Base-by-base conservation (phyloP, 768 basidiomycete genomes). In the Cytidiella melzeri region DNA sequence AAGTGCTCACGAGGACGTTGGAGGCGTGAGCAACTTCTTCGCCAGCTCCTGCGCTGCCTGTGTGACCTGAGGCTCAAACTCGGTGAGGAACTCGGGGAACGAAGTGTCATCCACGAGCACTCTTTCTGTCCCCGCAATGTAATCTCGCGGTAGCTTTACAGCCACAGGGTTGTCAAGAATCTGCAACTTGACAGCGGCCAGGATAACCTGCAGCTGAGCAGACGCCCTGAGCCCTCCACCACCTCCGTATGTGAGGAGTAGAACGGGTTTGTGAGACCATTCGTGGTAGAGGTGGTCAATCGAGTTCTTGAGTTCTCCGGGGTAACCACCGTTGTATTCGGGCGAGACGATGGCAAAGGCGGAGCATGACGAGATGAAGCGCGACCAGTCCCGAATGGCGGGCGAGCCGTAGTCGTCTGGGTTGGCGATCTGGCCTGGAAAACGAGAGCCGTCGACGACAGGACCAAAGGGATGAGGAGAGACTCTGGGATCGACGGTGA, bases 271-370 rank as follows among this genome's bases (percentile, higher is more conserved):
- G 4, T 52, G 61, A 3, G 26, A 38, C 69, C 69, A 73, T 51
- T 73, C 71, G 53, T 61, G 51, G 58, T 63, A 72, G 21, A 73
- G 58, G 41, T 69, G 67, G 56, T 73, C 71, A 40, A 73, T 45
- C 13, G 67, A 62, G 53, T 69, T 68, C 57, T 73, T 73, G 43
- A 73, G 57, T 38, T 61, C 54, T 11, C 64, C 69, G 10, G 71
- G 69, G 57, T 64, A 63, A 3, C 64, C 61, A 57, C 68, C 66
- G 58, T 73, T 73, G 60, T 71, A 69, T 55, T 72, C 69, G 18
- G 71, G 69, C 2, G 67, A 59, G 51, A 73, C 43, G 50, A 73
- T 54, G 44, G 71, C 55, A 56, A 71, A 56, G 2, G 55, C 71
- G 48, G 62, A 56, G 61, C 56, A 64, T 4, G 51, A 52, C 39